These are phyloP conservation scores for Fonsecaea pedrosoi DNA, from an alignment of 2,329 filamentous ascomycete genomes.

Conservation along the genomic window DNA sequence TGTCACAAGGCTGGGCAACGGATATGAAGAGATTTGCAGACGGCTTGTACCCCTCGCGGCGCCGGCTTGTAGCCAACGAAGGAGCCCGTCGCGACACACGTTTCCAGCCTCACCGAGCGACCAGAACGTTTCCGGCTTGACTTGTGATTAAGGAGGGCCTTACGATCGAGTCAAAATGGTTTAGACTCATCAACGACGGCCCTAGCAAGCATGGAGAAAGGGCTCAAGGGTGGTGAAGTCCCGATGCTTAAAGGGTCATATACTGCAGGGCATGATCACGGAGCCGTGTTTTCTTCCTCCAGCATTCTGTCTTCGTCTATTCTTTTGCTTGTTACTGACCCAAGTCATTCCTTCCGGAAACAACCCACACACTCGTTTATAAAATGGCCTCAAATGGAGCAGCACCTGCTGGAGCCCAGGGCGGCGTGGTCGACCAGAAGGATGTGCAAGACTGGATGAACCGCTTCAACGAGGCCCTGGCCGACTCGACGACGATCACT, in stretches of 20 bases:
- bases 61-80: not conserved
- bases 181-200: not conserved
- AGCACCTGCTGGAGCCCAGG: constrained; percentile 15
- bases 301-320: not conserved
- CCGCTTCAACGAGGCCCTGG: constrained; percentile 32
- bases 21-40: constrained; percentile 1
- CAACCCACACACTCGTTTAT: not conserved
- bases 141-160: constrained; percentile 11
- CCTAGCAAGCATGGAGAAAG: constrained; percentile 1
- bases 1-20: constrained; percentile 4
- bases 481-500: constrained; percentile 26
- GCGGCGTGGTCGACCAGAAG: constrained; percentile 23
- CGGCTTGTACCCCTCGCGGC: not conserved
- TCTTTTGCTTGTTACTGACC: constrained; percentile 38
- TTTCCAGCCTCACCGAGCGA: constrained; percentile 3
- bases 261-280: not conserved
- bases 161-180: not conserved
- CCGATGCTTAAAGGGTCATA: constrained; percentile 4
- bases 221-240: not conserved
- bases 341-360: constrained; percentile 25
- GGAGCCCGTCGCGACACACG: constrained; percentile 14
- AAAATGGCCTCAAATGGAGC: constrained; percentile 12
- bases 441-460: constrained; percentile 31
- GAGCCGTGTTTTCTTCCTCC: not conserved
- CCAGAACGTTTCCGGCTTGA: constrained; percentile 5